These are phyloP conservation scores for Suillus weaverae DNA, from an alignment of 768 basidiomycete genomes.

Conservation along the genomic window DNA sequence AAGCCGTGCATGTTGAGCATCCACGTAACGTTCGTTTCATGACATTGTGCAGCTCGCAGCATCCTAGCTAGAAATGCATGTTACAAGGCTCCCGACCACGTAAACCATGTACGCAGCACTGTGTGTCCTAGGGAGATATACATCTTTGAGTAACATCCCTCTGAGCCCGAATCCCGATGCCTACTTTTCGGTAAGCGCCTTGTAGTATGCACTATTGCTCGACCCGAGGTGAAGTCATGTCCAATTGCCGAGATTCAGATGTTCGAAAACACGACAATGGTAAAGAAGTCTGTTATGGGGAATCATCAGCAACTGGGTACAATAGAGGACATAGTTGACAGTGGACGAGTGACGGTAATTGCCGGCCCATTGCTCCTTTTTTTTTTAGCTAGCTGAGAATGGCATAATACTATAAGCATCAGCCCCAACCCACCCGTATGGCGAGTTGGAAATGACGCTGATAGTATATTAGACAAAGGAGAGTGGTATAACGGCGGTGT, in stretches of 20 bases:
- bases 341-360: background rate
- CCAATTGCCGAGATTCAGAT: background rate
- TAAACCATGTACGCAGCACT: background rate
- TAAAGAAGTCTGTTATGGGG: background rate
- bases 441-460: background rate
- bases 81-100: background rate
- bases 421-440: background rate
- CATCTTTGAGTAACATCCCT: background rate
- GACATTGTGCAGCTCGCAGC: background rate
- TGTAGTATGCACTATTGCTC: background rate
- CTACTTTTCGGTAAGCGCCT: background rate
- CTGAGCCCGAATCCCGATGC: background rate
- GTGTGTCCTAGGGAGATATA: background rate
- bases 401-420: background rate
- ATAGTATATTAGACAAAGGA: background rate
- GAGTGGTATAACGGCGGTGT: background rate
- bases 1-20: background rate
- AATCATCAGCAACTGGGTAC: background rate
- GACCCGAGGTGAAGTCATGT: background rate
- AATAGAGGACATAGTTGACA: background rate
- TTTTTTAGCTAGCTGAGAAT: background rate
- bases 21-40: background rate
- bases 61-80: background rate
- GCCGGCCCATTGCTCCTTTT: background rate
- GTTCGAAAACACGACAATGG: background rate